phyloP scores from a whole-genome alignment of 208 protist species.

The Acanthamoeba quina region DNA sequence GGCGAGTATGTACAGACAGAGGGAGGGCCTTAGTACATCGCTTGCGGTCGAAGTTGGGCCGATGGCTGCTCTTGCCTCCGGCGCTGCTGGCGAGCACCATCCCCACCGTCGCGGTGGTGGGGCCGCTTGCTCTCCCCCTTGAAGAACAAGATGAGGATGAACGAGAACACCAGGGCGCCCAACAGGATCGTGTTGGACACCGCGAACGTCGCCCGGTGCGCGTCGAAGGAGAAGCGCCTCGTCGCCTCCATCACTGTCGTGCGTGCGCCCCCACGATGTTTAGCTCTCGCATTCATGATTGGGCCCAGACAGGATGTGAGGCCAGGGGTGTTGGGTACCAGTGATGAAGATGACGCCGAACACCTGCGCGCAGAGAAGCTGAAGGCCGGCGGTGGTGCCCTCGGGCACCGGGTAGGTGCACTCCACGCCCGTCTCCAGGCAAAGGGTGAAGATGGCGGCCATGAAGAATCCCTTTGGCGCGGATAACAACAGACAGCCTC shows the following conservation, averaged over 20 bases:
- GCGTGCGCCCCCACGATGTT: background rate
- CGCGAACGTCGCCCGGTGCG: background rate
- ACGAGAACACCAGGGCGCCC: background rate
- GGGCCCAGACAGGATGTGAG: too few species aligned
- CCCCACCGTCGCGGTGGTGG: background rate
- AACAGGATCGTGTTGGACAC: slow-evolving; percentile 9
- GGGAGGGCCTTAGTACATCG: too few species aligned
- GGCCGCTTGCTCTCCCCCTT: slow-evolving; percentile 30
- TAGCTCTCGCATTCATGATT: background rate
- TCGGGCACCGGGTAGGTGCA: slow-evolving; percentile 38
- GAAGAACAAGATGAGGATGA: slow-evolving; percentile 37
- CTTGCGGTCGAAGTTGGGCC: too few species aligned
- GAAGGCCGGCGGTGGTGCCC: slow-evolving; percentile 19
- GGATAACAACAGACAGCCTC: too few species aligned
- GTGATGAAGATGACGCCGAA: slow-evolving; percentile 32
- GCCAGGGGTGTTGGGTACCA: background rate
- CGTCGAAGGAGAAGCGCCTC: background rate
- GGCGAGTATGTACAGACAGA: too few species aligned
- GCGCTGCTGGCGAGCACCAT: too few species aligned
- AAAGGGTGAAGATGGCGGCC: slow-evolving; percentile 23
- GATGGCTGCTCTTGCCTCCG: too few species aligned
- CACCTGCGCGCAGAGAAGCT: slow-evolving; percentile 23
- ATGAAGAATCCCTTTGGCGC: slow-evolving; percentile 47
- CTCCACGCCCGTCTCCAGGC: slow-evolving; percentile 19
- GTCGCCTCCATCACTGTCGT: slow-evolving; percentile 38